Evolutionary conservation across 352 stramenopile genomes (phyloP).

Genomic region (Phytophthora tentaculata): DNA sequence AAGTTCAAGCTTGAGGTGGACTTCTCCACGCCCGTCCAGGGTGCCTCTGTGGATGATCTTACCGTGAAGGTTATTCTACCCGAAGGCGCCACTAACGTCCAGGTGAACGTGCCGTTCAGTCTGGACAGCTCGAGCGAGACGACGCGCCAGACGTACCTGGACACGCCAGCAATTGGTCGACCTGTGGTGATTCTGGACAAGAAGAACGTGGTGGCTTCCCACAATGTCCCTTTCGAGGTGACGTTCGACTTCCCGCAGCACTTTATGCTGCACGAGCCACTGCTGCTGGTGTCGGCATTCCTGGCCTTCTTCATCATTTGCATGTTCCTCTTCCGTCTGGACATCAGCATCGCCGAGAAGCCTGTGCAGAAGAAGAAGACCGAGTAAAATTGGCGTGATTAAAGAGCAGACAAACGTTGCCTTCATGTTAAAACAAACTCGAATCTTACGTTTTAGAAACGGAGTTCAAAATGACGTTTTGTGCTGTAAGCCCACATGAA

Average conservation of each 20-base stretch:
- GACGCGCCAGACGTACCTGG: conserved; percentile 84
- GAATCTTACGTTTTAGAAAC: conserved; percentile 15
- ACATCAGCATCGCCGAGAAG: conserved; percentile 74
- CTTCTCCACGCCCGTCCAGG: conserved; percentile 86
- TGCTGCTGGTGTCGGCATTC: conserved; percentile 87
- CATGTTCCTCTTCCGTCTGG: conserved; percentile 86
- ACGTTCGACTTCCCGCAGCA: conserved; percentile 84
- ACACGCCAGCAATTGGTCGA: conserved; percentile 79
- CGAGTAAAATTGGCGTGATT: conserved; percentile 50
- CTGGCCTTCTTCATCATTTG: conserved; percentile 85
- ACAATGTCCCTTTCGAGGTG: conserved; percentile 88
- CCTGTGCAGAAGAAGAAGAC: conserved; percentile 65
- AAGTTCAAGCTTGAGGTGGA: conserved; percentile 86
- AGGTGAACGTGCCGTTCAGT: conserved; percentile 77
- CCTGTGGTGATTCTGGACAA: conserved; percentile 85
- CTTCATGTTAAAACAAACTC: conserved; percentile 1
- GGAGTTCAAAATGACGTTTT: conserved; percentile 14
- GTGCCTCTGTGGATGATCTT: conserved; percentile 82
- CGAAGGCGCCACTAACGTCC: conserved; percentile 81
- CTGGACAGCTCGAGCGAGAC: conserved; percentile 64
- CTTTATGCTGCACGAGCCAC: conserved; percentile 89
- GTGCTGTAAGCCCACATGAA: too few relatives aligned
- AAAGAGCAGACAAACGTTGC: conserved; percentile 9
- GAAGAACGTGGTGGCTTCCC: conserved; percentile 83
- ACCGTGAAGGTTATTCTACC: conserved; percentile 90